These are phyloP conservation scores for Candida bentonensis DNA, from an alignment of 805 yeast genomes.

Conservation along the genomic window DNA sequence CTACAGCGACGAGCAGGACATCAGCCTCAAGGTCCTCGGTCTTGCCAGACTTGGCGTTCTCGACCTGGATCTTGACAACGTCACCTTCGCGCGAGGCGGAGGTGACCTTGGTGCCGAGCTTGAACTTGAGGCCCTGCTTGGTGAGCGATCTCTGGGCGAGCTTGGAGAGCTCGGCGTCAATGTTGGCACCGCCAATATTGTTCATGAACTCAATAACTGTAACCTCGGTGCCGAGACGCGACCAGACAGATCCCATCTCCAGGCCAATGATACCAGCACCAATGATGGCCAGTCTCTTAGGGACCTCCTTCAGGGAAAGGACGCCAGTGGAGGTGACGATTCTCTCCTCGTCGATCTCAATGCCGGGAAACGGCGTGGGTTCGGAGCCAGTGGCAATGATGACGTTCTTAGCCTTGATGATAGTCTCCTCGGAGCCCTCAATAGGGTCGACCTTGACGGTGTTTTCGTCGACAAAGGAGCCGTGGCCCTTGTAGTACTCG, in stretches of 20 bases:
- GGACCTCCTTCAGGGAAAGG: conserved; percentile 70
- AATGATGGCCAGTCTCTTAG: conserved; percentile 81
- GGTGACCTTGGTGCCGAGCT: conserved; percentile 80
- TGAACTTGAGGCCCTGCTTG: conserved; percentile 92
- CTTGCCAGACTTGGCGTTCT: conserved; percentile 77
- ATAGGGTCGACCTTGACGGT: conserved; percentile 68
- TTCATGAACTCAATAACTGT: conserved; percentile 84
- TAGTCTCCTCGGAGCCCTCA: conserved; percentile 66
- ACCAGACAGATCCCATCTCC: conserved; percentile 98
- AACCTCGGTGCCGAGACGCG: conserved; percentile 89
- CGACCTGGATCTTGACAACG: conserved; percentile 71
- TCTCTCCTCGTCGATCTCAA: conserved; percentile 89
- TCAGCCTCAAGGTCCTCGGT: conserved; percentile 74
- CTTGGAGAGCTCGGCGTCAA: conserved; percentile 94
- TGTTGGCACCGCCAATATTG: conserved; percentile 96
- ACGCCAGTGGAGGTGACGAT: conserved; percentile 95
- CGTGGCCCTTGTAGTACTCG: conserved; percentile 86
- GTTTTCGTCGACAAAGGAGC: conserved; percentile 73
- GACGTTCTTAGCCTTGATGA: conserved; percentile 69
- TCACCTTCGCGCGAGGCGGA: conserved; percentile 85
- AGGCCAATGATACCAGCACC: conserved; percentile 99
- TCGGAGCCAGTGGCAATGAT: conserved; percentile 98
- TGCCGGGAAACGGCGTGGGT: conserved; percentile 97
- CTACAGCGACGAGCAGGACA: conserved; percentile 90
- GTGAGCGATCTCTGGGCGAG: conserved; percentile 75